Evolutionary conservation across 2,329 filamentous ascomycete species (phyloP).

Genomic region (Rutstroemia sp.): DNA sequence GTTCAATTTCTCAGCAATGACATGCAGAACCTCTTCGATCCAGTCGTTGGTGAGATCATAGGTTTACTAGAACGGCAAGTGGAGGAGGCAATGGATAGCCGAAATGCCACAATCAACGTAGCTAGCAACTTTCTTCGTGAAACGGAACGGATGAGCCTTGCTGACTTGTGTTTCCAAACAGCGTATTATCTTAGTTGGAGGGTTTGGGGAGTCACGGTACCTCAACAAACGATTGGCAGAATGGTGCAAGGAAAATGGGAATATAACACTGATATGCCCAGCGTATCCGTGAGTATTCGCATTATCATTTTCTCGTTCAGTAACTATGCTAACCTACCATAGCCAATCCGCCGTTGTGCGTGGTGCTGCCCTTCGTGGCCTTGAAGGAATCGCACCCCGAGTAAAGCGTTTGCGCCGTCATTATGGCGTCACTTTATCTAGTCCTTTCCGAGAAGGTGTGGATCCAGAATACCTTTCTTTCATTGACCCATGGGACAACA

Average conservation of each 20-base stretch:
- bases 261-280: constrained; percentile 17
- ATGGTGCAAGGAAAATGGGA: constrained; percentile 17
- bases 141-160: neutral
- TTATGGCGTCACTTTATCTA: neutral
- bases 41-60: constrained; percentile 16
- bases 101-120: constrained; percentile 16
- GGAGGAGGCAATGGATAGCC: constrained; percentile 6
- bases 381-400: constrained; percentile 12
- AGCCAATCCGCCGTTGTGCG: constrained; percentile 19
- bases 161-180: neutral
- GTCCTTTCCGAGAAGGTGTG: constrained; percentile 7
- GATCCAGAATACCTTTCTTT: constrained; percentile 4
- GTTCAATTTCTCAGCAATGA: constrained; percentile 11
- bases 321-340: neutral
- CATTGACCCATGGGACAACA: neutral
- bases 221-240: constrained; percentile 13
- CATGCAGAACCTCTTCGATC: constrained; percentile 22
- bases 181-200: constrained; percentile 18
- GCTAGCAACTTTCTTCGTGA: neutral
- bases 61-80: constrained; percentile 18
- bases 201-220: constrained; percentile 16
- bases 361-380: constrained; percentile 16
- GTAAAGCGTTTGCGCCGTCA: constrained; percentile 10
- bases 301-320: neutral
- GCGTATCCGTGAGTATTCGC: constrained; percentile 12